Evolutionary conservation across 2,329 filamentous ascomycete species (phyloP), one percentile per base, ranked within the genome.

Genomic region (Botrytis aclada): DNA sequence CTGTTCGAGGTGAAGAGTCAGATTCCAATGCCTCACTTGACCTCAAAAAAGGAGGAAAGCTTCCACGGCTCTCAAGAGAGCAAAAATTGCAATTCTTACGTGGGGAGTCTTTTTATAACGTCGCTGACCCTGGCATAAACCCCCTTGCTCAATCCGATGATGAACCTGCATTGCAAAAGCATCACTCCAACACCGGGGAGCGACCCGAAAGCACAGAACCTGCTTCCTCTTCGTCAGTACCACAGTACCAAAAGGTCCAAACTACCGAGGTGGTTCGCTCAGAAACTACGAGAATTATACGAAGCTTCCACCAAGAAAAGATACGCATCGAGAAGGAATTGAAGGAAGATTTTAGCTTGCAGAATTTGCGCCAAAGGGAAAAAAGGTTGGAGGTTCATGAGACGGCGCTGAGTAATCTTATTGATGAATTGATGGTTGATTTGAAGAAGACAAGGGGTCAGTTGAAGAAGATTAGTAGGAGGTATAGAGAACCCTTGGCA

Each of bases 21-120:
- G 51, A 54, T 16, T 8, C 25, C 3, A n/a, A 54, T 29, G 41
- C 41, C 16, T 43, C 41, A 16, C 41, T 43, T 18, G 47, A 54
- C 29, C 51, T 54, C 51, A 3, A 54, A 25, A 4, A 3, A n/a
- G 51, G n/a, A 3, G 51, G 51, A 54, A 1, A n/a, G 25, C 25
- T 14, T 8, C 2, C 5, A 5, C 0, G 5, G 3, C 0, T 29
- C 3, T 7, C 1, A 2, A 16, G 14, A 2, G 8, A 54, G 5
- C 5, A 18, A 18, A 0, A 16, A 18, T 54, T 0, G 0, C 25
- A 14, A 6, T 7, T 18, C 3, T 7, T 0, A 54, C 8, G 5
- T 29, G 14, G 18, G 1, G 14, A 3, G 2, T 9, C 51, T 29
- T 0, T 3, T 18, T 1, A 54, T 51, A 10, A 6, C 10, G 4